Percentiles rank a stretch among this genome's conserved stretches.
Evolutionary conservation across 805 yeast species (phyloP).

Genomic region (Saturnispora diversa): DNA sequence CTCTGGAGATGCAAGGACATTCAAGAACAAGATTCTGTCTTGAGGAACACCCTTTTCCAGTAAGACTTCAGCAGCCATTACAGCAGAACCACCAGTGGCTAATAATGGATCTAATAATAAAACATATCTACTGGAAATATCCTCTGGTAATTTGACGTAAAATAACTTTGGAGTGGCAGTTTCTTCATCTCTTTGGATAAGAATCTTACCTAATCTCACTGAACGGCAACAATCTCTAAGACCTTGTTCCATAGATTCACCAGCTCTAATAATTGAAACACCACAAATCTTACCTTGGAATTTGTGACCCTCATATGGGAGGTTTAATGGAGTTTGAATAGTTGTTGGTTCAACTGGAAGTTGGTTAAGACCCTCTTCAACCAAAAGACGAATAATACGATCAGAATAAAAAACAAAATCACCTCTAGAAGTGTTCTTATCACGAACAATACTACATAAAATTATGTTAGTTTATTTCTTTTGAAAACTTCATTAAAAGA

Average conservation of each 20-base stretch:
- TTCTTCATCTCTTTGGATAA: conserved; percentile 97
- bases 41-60: conserved; percentile 78
- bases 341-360: conserved; percentile 70
- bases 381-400: conserved; percentile 84
- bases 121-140: conserved; percentile 80
- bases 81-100: conserved; percentile 98
- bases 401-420: conserved; percentile 95
- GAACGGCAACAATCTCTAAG: conserved; percentile 94
- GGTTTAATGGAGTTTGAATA: conserved; percentile 72
- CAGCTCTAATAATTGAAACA: conserved; percentile 96
- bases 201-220: conserved; percentile 91
- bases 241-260: conserved; percentile 99
- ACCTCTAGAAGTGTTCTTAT: conserved; percentile 69
- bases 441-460: conserved; percentile 62
- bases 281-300: conserved; percentile 95
- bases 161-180: conserved; percentile 88
- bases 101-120: conserved; percentile 93
- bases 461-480: not conserved
- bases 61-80: conserved; percentile 92
- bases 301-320: conserved; percentile 62
- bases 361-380: conserved; percentile 92
- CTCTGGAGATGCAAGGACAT: conserved; percentile 90
- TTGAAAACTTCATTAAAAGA: no score
- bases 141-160: conserved; percentile 91
- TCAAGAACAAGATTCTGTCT: conserved; percentile 82